These are phyloP conservation scores for Psilocybe sp. DNA, from an alignment of 768 basidiomycete species.

Conservation along the genomic window DNA sequence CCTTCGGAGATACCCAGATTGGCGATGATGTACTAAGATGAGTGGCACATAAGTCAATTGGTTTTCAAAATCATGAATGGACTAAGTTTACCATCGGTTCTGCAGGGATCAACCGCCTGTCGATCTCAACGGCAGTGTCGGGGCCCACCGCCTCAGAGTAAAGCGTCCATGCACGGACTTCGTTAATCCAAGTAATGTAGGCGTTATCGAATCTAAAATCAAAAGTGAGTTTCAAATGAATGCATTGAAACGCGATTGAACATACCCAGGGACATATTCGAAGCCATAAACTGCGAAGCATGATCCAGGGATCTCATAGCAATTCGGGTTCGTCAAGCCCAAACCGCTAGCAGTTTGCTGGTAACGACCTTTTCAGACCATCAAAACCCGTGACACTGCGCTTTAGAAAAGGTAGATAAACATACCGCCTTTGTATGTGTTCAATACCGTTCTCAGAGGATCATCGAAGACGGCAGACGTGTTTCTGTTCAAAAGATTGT, in stretches of 20 bases:
- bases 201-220: conserved; percentile 40
- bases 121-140: conserved; percentile 48
- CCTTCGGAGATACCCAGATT: conserved; percentile 66
- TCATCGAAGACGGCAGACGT: conserved; percentile 47
- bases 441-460: conserved; percentile 39
- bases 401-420: conserved; percentile 18
- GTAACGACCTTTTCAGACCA: conserved; percentile 34
- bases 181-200: conserved; percentile 72
- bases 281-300: conserved; percentile 38
- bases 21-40: conserved; percentile 55
- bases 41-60: conserved; percentile 27
- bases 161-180: conserved; percentile 58
- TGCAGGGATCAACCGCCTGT: conserved; percentile 50
- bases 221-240: conserved; percentile 15
- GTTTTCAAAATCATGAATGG: background rate
- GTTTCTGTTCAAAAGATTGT: conserved; percentile 46
- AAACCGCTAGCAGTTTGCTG: conserved; percentile 75
- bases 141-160: conserved; percentile 44
- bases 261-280: conserved; percentile 49
- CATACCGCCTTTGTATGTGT: conserved; percentile 60
- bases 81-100: conserved; percentile 60
- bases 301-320: conserved; percentile 47
- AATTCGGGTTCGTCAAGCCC: conserved; percentile 55
- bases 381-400: conserved; percentile 16
- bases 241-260: background rate